These are phyloP conservation scores for Cladosporium sphaerospermum DNA, from an alignment of 2,329 filamentous ascomycete genomes.

Conservation along the genomic window DNA sequence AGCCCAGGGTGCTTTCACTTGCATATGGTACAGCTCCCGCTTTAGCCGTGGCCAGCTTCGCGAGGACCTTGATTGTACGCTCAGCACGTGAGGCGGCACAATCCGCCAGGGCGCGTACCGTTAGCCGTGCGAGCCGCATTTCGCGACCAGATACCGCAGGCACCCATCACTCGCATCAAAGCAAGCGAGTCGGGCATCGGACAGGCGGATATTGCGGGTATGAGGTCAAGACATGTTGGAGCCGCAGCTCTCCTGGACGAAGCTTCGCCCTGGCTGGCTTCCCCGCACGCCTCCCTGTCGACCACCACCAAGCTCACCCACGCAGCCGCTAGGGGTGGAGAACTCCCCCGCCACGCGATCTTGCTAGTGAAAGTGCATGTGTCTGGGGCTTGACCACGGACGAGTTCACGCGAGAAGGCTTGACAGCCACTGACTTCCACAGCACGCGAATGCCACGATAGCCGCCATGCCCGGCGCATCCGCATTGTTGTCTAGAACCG, in stretches of 20 bases:
- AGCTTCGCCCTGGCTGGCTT: not conserved
- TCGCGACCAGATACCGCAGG: too few relatives aligned
- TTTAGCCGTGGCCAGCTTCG: not conserved
- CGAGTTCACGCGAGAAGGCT: too few relatives aligned
- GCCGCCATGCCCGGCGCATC: too few relatives aligned
- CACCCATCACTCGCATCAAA: not conserved
- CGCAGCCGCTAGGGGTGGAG: not conserved
- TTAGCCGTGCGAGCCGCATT: too few relatives aligned
- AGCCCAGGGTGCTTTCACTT: not conserved
- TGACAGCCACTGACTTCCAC: too few relatives aligned
- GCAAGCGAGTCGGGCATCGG: not conserved
- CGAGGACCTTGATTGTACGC: not conserved
- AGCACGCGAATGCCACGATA: too few relatives aligned
- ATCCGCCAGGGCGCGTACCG: too few relatives aligned
- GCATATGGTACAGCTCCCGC: not conserved
- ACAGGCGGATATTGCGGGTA: not conserved
- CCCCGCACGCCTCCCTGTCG: not conserved
- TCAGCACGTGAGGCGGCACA: too few relatives aligned
- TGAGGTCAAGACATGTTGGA: not conserved
- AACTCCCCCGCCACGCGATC: not conserved
- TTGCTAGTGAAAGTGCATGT: not conserved
- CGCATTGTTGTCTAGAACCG: not conserved
- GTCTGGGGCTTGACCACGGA: too few relatives aligned
- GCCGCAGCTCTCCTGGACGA: not conserved
- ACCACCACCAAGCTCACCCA: not conserved